Percentiles rank a stretch among this genome's conserved stretches.
phyloP scores from a whole-genome alignment of 177 flowering plant species.

The Vitis hybrid region DNA sequence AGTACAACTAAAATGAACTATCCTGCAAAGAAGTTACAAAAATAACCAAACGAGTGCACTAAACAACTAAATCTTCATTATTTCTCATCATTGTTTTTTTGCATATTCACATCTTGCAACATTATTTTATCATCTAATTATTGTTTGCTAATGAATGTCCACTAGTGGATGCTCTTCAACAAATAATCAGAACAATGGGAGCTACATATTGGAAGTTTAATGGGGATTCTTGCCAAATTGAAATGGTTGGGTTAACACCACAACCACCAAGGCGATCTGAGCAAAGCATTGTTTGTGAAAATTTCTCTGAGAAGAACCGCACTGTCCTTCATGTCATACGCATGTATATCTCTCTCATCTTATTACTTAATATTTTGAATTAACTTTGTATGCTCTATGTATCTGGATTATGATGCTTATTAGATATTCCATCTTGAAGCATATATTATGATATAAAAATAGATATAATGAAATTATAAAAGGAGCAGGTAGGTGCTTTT shows the following conservation, averaged over 20 bases:
- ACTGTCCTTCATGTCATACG: constrained; percentile 26
- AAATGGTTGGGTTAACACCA: constrained; percentile 23
- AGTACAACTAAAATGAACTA: too few relatives aligned
- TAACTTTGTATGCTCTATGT: too few relatives aligned
- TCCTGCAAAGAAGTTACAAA: too few relatives aligned
- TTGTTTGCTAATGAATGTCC: neutral
- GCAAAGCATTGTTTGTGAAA: constrained; percentile 25
- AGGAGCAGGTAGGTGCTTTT: too few relatives aligned
- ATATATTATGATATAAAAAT: too few relatives aligned
- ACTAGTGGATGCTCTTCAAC: constrained; percentile 32
- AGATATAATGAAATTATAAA: too few relatives aligned
- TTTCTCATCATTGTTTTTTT: too few relatives aligned
- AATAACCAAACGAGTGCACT: too few relatives aligned
- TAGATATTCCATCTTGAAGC: too few relatives aligned
- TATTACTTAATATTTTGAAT: neutral
- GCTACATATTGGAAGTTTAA: constrained; percentile 33
- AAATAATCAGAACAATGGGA: constrained; percentile 33
- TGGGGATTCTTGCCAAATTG: constrained; percentile 24
- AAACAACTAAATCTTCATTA: too few relatives aligned
- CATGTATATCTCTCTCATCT: constrained; percentile 18
- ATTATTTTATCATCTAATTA: neutral
- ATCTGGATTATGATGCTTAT: too few relatives aligned
- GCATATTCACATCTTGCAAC: neutral
- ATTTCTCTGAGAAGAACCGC: constrained; percentile 13
- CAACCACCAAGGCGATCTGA: constrained; percentile 11